Evolutionary conservation across 495 filamentous ascomycete genomes (phyloP), one percentile per base, ranked within the genome.

Genomic region (Penicillium pulvis): DNA sequence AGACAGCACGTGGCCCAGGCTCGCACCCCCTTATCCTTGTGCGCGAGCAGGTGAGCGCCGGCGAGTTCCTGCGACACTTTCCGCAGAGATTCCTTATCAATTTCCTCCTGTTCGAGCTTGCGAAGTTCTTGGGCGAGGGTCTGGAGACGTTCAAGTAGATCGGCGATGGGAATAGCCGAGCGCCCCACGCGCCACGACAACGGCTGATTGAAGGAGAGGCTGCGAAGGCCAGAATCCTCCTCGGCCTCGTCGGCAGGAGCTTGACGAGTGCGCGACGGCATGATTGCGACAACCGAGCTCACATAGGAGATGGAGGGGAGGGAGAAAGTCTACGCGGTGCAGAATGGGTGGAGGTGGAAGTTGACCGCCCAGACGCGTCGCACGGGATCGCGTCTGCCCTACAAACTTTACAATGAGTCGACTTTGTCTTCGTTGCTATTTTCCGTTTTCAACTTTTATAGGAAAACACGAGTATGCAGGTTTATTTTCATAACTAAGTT

Each of bases 131-230:
- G 88, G 54, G 85, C 85, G 23, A 99, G 87, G 7, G 82, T 78
- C 63, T 91, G 87, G 44, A 99, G 83, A 19, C 93, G 86, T 65
- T 85, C 80, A 57, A 97, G 79, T 33, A 99, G 85, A 51, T 92
- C 90, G 59, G 83, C 88, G 48, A 93, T 87, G 41, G 89, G 79
- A 65, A 99, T 97, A 53, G 90, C 83, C 31, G 81, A 73, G 68
- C 90, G 94, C 53, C 93, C 95, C 48, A 92, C 90, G 65, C 90
- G 89, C 91, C 95, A 97, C 74, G 92, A 88, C 41, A 99, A 75
- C 17, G 91, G 82, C 66, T 97, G 89, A 64, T 93, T 86, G 83
- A 98, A 97, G 57, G 78, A 64, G 50, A 79, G 65, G 44, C 63
- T 69, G 56, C 63, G 72, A 68, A 79, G 76, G 41, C 69, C 75